A percentile compares a stretch with the other conserved stretches of the same genome.
phyloP scores from a whole-genome alignment of 2,329 filamentous ascomycete genomes.

The Coleophoma eucalyptorum region DNA sequence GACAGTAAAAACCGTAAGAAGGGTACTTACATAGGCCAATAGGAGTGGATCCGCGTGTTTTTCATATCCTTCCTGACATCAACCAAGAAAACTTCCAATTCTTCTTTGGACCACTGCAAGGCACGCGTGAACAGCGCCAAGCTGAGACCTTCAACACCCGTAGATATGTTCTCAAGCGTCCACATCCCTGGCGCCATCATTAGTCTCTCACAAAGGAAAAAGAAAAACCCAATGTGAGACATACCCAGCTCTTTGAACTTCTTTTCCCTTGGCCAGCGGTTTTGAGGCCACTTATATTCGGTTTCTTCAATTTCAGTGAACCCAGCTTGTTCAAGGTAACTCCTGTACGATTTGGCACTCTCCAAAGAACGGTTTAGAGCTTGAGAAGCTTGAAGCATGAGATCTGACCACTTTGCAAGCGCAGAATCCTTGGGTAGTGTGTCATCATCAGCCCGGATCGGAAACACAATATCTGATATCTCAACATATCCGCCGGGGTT shows the following conservation, averaged over 20 bases:
- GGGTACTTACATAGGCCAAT: conserved; percentile 6
- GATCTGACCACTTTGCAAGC: background rate
- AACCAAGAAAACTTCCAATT: conserved; percentile 25
- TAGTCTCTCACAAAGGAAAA: background rate
- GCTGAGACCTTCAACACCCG: background rate
- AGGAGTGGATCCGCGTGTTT: conserved; percentile 24
- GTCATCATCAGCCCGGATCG: conserved; percentile 34
- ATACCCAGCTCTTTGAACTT: conserved; percentile 13
- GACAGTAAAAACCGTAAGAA: no score
- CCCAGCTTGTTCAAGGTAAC: no score
- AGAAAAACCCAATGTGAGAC: conserved; percentile 1
- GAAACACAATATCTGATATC: conserved; percentile 34
- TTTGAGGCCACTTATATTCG: conserved; percentile 21
- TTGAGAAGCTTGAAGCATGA: conserved; percentile 32
- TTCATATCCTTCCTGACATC: conserved; percentile 26
- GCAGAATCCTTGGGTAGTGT: conserved; percentile 11
- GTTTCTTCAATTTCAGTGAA: no score
- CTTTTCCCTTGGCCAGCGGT: conserved; percentile 15
- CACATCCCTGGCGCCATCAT: background rate
- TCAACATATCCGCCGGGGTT: conserved; percentile 44
- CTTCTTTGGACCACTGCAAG: conserved; percentile 22
- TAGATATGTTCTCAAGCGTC: background rate
- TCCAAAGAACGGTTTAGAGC: conserved; percentile 21
- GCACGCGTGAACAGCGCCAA: conserved; percentile 17
- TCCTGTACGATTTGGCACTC: conserved; percentile 12